These are phyloP conservation scores for Chlorella sp. DNA, from an alignment of 139 green algal genomes.

Conservation along the genomic window DNA sequence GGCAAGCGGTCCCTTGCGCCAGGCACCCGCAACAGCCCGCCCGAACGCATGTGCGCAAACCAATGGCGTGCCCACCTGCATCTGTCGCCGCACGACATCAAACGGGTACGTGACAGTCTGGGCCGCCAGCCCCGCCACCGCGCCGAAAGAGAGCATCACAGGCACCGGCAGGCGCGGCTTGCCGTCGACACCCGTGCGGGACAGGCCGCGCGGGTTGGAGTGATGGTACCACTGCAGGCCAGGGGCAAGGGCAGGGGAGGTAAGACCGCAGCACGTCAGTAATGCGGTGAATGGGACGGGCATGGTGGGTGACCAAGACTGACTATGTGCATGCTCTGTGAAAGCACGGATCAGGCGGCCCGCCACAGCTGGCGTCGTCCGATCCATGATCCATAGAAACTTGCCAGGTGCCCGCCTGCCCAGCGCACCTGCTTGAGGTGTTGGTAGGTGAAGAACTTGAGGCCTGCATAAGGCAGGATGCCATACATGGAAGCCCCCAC, in stretches of 20 bases:
- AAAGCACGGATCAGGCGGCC: no score
- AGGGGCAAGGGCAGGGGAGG: background rate
- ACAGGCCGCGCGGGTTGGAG: background rate
- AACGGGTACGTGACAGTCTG: constrained; percentile 90
- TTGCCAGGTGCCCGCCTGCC: background rate
- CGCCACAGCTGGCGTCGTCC: no score
- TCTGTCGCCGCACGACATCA: constrained; percentile 90
- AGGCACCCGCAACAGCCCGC: background rate
- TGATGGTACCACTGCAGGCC: constrained; percentile 27
- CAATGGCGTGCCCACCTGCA: constrained; percentile 88
- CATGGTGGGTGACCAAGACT: background rate
- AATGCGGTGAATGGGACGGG: background rate
- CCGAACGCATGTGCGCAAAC: no score
- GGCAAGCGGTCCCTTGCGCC: no score
- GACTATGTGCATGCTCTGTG: background rate
- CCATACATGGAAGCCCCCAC: constrained; percentile 84
- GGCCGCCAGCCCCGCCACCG: constrained; percentile 79
- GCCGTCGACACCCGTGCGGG: constrained; percentile 5
- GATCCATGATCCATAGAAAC: background rate
- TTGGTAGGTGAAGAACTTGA: constrained; percentile 96
- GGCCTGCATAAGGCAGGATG: constrained; percentile 94
- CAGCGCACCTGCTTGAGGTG: constrained; percentile 71
- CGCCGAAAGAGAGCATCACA: constrained; percentile 85
- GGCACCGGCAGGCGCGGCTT: constrained; percentile 64
- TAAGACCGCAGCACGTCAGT: background rate